Conservation (phyloP, 2,329 filamentous ascomycete species). For the Trichophaea hybrida region DNA sequence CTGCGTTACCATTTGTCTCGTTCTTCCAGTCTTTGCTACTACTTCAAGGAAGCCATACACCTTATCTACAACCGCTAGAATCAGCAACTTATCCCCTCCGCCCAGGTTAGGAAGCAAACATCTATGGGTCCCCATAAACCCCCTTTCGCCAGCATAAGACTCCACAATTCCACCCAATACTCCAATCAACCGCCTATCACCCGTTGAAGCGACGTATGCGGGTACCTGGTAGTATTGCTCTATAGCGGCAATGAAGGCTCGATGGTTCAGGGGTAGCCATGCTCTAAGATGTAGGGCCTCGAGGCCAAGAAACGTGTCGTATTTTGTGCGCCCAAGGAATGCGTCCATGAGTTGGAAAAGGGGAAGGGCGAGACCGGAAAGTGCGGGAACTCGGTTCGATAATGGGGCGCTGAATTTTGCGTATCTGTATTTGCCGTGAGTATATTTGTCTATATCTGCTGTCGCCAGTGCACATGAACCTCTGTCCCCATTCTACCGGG, state of each 20-base stretch:
- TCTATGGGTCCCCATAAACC: slow-evolving; percentile 44
- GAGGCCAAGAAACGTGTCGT: slow-evolving; percentile 39
- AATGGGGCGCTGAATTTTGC: slow-evolving; percentile 39
- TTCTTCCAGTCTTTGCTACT: slow-evolving; percentile 40
- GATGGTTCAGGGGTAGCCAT: slow-evolving; percentile 41
- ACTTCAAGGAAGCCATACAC: slow-evolving; percentile 43
- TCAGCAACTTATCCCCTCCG: not conserved
- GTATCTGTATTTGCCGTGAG: slow-evolving; percentile 22
- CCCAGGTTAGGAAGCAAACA: not conserved
- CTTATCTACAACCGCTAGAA: slow-evolving; percentile 33
- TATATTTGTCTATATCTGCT: not conserved
- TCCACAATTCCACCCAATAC: slow-evolving; percentile 43
- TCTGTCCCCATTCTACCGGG: slow-evolving; percentile 22
- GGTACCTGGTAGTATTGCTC: slow-evolving; percentile 43
- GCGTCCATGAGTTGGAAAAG: slow-evolving; percentile 43
- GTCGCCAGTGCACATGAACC: not conserved
- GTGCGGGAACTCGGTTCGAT: slow-evolving; percentile 39
- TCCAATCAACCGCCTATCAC: slow-evolving; percentile 39
- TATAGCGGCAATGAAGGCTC: slow-evolving; percentile 42
- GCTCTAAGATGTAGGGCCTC: slow-evolving; percentile 41
- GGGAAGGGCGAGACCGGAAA: slow-evolving; percentile 34
- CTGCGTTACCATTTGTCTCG: slow-evolving; percentile 40
- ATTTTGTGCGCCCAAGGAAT: slow-evolving; percentile 40
- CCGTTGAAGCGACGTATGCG: slow-evolving; percentile 40
- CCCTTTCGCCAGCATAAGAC: slow-evolving; percentile 41